Conservation (phyloP, 1,284 basidiomycete genomes). For the Hymenochaete sp. region DNA sequence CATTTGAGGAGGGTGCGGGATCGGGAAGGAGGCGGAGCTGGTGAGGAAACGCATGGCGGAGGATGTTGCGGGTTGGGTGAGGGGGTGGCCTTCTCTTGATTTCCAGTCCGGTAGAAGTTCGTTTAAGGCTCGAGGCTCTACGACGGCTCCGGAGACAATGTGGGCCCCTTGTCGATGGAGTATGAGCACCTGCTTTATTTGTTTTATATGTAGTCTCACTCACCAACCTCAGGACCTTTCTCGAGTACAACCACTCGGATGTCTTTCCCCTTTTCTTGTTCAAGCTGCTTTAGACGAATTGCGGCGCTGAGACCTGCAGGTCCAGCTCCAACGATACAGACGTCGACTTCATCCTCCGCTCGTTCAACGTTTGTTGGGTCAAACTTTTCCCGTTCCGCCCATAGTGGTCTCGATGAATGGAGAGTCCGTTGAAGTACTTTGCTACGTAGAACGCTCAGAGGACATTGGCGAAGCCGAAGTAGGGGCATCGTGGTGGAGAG, state of each 20-base stretch:
- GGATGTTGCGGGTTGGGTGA: constrained; percentile 74
- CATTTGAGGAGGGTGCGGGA: constrained; percentile 98
- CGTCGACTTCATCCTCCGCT: constrained; percentile 83
- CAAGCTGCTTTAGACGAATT: constrained; percentile 91
- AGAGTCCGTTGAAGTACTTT: too few relatives aligned
- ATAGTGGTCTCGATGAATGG: too few relatives aligned
- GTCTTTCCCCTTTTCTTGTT: constrained; percentile 70
- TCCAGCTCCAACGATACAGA: constrained; percentile 94
- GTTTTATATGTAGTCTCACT: constrained; percentile 27
- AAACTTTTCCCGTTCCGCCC: constrained; percentile 33
- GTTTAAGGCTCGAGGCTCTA: constrained; percentile 87
- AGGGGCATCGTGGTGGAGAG: too few relatives aligned
- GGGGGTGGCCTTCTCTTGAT: constrained; percentile 43
- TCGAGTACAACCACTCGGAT: constrained; percentile 92
- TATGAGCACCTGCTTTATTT: neutral
- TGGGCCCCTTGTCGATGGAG: constrained; percentile 63
- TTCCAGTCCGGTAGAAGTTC: constrained; percentile 91
- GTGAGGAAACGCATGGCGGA: constrained; percentile 90
- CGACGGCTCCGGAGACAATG: constrained; percentile 92
- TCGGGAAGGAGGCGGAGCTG: constrained; percentile 59
- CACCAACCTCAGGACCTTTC: constrained; percentile 89
- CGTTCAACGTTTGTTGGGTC: constrained; percentile 56
- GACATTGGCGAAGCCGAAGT: neutral
- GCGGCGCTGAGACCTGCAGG: constrained; percentile 96
- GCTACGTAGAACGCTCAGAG: constrained; percentile 5